These are phyloP conservation scores for Penicillium sp. DNA, from an alignment of 2,329 filamentous ascomycete genomes.

Conservation along the genomic window DNA sequence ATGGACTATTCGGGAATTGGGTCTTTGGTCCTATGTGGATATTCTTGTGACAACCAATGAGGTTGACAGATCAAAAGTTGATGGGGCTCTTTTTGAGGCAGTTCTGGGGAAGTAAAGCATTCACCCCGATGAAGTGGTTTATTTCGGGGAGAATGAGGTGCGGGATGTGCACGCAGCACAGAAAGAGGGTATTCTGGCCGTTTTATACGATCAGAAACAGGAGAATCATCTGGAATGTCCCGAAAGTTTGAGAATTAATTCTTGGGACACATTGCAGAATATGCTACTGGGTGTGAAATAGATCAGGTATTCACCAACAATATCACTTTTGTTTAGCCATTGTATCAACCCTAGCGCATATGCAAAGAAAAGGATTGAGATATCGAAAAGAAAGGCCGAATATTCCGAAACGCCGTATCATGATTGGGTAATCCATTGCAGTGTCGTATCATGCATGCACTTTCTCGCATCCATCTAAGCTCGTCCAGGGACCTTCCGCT, in stretches of 20 bases:
- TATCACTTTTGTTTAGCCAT: conserved; percentile 30
- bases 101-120: conserved; percentile 35
- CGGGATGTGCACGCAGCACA: conserved; percentile 37
- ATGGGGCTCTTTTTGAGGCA: conserved; percentile 39
- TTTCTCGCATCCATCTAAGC: conserved; percentile 34
- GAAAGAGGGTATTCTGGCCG: conserved; percentile 32
- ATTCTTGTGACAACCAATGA: conserved; percentile 44
- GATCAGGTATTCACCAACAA: conserved; percentile 14
- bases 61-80: conserved; percentile 39
- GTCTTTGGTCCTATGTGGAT: conserved; percentile 37
- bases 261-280: conserved; percentile 19
- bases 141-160: conserved; percentile 37
- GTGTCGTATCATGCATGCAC: conserved; percentile 32
- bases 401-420: conserved; percentile 33
- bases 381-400: conserved; percentile 26
- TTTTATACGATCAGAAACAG: conserved; percentile 32
- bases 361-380: conserved; percentile 26
- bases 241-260: conserved; percentile 18
- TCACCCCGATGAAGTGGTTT: conserved; percentile 30
- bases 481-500: conserved; percentile 36
- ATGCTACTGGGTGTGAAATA: conserved; percentile 11
- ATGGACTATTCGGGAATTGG: conserved; percentile 48
- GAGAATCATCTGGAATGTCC: conserved; percentile 6
- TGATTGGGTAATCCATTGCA: conserved; percentile 32
- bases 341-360: conserved; percentile 25